A percentile compares a stretch with the other conserved stretches of the same genome.
These are phyloP conservation scores for Neostapfia colusana DNA, from an alignment of 176 grass and related monocot genomes.

Conservation along the genomic window DNA sequence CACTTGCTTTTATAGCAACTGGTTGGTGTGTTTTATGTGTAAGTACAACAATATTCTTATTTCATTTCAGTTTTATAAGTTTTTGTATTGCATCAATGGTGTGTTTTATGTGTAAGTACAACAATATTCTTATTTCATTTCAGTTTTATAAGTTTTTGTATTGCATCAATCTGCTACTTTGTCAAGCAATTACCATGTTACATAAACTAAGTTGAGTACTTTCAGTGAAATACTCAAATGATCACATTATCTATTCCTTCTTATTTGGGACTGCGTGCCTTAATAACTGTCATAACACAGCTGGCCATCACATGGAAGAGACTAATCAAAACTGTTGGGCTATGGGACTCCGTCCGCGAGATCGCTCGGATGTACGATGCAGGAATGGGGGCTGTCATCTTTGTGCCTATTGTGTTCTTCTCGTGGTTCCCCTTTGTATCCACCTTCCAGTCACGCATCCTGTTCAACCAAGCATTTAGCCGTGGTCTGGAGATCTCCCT, in stretches of 20 bases:
- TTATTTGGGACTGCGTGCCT: not conserved
- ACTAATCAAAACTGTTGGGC: slow-evolving; percentile 35
- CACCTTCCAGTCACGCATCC: slow-evolving; percentile 81
- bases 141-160: not conserved
- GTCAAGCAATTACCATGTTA: not conserved
- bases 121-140: slow-evolving; percentile 15
- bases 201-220: not conserved
- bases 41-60: slow-evolving; percentile 38
- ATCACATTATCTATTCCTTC: not conserved
- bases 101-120: slow-evolving; percentile 73
- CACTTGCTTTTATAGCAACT: slow-evolving; percentile 83
- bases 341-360: slow-evolving; percentile 82
- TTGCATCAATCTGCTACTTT: not conserved
- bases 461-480: slow-evolving; percentile 97
- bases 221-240: not conserved
- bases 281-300: slow-evolving; percentile 49
- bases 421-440: slow-evolving; percentile 99
- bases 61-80: slow-evolving; percentile 28
- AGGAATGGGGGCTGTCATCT: slow-evolving; percentile 84
- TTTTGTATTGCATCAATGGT: not conserved
- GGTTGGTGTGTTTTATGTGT: slow-evolving; percentile 83
- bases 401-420: slow-evolving; percentile 75
- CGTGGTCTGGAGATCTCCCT: slow-evolving; percentile 91
- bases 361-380: slow-evolving; percentile 92
- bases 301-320: slow-evolving; percentile 66